phyloP scores from a whole-genome alignment of 345 rosid genomes.

The Aegle marmelos region DNA sequence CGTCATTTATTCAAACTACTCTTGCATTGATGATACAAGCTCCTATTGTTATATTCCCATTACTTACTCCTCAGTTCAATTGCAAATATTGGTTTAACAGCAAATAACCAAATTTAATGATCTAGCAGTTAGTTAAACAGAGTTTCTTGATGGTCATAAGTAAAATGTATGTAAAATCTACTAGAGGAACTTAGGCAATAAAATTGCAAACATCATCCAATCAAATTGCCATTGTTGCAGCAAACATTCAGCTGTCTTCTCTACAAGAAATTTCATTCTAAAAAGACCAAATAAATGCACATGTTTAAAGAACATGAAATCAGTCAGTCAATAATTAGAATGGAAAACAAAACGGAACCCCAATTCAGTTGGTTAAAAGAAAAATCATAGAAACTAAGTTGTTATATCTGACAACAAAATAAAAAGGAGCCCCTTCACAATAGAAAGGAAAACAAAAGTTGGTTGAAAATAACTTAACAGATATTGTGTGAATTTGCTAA shows the following conservation, averaged over 20 bases:
- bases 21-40: not conserved
- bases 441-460: not conserved
- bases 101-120: not conserved
- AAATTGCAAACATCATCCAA: not conserved
- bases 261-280: not conserved
- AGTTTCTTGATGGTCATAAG: not conserved
- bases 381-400: not conserved
- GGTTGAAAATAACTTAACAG: not conserved
- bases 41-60: not conserved
- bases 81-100: not conserved
- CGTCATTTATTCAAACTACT: not conserved
- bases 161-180: not conserved
- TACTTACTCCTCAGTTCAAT: not conserved
- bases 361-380: not conserved
- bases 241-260: not conserved
- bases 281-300: not conserved
- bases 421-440: not conserved
- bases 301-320: not conserved
- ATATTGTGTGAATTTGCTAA: not conserved
- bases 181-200: not conserved
- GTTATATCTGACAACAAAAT: not conserved
- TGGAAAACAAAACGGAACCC: not conserved
- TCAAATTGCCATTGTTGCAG: not conserved
- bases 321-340: not conserved
- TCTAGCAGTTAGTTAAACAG: conserved; percentile 1